Evolutionary conservation across 257 asterid species (phyloP).

Genomic region (Striga asiatica): DNA sequence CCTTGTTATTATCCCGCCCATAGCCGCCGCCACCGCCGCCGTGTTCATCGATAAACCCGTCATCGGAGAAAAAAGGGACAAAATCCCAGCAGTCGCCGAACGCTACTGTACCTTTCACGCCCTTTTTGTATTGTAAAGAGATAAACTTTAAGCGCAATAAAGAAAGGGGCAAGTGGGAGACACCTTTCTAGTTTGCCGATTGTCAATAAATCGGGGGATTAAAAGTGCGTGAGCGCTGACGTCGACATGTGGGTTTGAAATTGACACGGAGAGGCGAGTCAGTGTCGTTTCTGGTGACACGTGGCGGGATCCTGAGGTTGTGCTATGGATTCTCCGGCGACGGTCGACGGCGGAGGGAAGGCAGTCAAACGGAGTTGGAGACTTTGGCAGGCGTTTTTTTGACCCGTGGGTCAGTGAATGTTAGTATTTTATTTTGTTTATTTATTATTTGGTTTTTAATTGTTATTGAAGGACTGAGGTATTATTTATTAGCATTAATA

Average conservation of each 20-base stretch:
- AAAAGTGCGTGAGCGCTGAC: constrained; percentile 8
- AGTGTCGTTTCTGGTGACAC: constrained; percentile 16
- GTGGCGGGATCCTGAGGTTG: neutral
- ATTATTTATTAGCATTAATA: no score
- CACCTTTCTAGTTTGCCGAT: neutral
- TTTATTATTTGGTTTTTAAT: no score
- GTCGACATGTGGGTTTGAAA: neutral
- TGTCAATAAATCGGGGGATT: neutral
- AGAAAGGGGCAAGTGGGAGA: neutral
- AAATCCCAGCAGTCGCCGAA: no score
- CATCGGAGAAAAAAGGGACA: no score
- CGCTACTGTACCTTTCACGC: neutral
- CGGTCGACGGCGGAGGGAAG: no score
- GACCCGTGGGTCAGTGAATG: no score
- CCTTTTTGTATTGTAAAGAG: no score
- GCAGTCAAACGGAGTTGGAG: no score
- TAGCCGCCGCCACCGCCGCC: constrained; percentile 29
- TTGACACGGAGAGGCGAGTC: neutral
- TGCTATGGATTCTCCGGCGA: no score
- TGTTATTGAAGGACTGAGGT: no score
- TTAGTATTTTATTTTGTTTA: no score
- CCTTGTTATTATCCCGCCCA: constrained; percentile 31
- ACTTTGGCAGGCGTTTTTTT: no score
- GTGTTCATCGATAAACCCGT: constrained; percentile 35
- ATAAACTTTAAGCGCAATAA: neutral